Percentiles rank a stretch among this genome's conserved stretches.
These are phyloP conservation scores for Leishmania arabica DNA, from an alignment of 208 protist species.

Conservation along the genomic window DNA sequence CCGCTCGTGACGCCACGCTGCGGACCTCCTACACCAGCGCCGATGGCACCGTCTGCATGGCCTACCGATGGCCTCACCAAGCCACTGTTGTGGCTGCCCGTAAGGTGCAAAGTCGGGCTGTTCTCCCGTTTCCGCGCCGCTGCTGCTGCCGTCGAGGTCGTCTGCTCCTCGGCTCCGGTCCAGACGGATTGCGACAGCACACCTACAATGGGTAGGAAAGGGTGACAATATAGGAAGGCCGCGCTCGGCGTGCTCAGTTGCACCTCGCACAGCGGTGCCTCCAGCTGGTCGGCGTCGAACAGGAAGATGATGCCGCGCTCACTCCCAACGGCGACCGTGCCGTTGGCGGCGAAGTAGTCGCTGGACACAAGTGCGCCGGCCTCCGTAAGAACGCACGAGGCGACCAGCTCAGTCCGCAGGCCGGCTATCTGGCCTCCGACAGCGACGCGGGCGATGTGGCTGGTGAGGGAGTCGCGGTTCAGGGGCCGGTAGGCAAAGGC, in stretches of 20 bases:
- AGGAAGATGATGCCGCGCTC: conserved; percentile 54
- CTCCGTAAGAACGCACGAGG: conserved; percentile 34
- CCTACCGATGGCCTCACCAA: neutral
- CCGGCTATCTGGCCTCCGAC: conserved; percentile 42
- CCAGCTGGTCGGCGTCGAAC: conserved; percentile 53
- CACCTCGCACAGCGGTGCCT: conserved; percentile 50
- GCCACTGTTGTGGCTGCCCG: conserved; percentile 1
- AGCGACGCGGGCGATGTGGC: conserved; percentile 25
- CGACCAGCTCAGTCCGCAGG: conserved; percentile 36
- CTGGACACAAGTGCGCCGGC: conserved; percentile 63
- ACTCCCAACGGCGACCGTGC: conserved; percentile 57
- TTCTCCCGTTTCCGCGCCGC: conserved; percentile 1
- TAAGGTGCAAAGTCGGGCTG: neutral
- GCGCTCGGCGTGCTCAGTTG: conserved; percentile 19
- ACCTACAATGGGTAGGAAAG: conserved; percentile 68
- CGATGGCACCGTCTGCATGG: conserved; percentile 1
- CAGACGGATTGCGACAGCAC: conserved; percentile 47
- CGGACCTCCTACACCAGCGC: neutral
- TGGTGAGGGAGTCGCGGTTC: conserved; percentile 24
- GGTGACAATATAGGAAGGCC: conserved; percentile 79
- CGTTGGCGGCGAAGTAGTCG: conserved; percentile 72
- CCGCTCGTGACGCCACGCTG: neutral
- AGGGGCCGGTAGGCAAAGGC: conserved; percentile 31
- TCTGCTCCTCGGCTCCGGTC: neutral
- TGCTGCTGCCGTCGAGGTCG: neutral